phyloP scores from a whole-genome alignment of 768 basidiomycete species.

The Neoboletus brunneissimus region DNA sequence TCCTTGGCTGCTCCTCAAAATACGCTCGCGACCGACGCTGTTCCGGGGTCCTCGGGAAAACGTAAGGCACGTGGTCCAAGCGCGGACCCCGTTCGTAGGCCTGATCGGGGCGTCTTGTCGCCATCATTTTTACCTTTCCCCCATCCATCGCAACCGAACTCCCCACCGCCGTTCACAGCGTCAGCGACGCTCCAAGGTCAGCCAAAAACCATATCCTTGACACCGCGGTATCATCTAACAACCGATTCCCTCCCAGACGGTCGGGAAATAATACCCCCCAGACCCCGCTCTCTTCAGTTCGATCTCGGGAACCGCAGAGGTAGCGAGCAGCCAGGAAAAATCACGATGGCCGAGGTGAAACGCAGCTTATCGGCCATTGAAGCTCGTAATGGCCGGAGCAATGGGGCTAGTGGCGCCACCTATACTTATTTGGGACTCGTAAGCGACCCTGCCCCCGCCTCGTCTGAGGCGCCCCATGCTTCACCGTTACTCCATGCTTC shows the following conservation, averaged over 20 bases:
- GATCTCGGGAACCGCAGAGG: slow-evolving; percentile 15
- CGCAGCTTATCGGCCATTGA: slow-evolving; percentile 28
- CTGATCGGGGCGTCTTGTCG: slow-evolving; percentile 17
- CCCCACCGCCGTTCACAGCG: slow-evolving; percentile 18
- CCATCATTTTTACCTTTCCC: slow-evolving; percentile 34
- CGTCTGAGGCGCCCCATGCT: slow-evolving; percentile 7
- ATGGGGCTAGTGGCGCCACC: slow-evolving; percentile 16
- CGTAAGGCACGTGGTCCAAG: slow-evolving; percentile 21
- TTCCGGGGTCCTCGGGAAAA: slow-evolving; percentile 26
- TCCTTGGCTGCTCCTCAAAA: slow-evolving; percentile 31
- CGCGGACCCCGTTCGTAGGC: slow-evolving; percentile 14
- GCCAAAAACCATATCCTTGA: neutral
- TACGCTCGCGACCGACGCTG: slow-evolving; percentile 3
- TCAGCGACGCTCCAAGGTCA: slow-evolving; percentile 29
- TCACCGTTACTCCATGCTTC: slow-evolving; percentile 11
- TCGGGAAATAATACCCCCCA: slow-evolving; percentile 9
- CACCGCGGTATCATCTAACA: neutral
- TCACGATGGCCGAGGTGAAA: slow-evolving; percentile 22
- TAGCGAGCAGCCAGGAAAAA: slow-evolving; percentile 6
- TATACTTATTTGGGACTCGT: slow-evolving; percentile 11
- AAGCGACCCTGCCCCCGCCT: slow-evolving; percentile 17
- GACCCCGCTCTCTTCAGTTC: slow-evolving; percentile 24
- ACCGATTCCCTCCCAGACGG: slow-evolving; percentile 9
- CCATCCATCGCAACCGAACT: slow-evolving; percentile 23
- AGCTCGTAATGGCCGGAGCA: slow-evolving; percentile 11